Evolutionary conservation across 164 flowering plant genomes (phyloP), one percentile per base, ranked within the genome.

Genomic region (Cinnamomum chago): DNA sequence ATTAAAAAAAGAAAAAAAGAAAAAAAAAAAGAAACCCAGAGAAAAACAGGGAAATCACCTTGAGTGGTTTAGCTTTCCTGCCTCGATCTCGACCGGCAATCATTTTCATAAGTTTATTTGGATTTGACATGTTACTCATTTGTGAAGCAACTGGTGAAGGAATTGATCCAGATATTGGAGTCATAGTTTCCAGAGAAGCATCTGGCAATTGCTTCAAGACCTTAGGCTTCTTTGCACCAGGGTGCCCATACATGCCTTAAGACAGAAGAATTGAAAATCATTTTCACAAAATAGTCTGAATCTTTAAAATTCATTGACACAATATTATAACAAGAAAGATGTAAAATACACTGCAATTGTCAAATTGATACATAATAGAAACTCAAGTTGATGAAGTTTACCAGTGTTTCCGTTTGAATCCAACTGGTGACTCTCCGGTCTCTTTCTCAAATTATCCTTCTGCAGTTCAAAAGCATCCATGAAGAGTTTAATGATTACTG

Each of bases 101-200:
- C 20, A 55, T 55, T 55, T 14, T 55, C 15, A 55, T 55, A 55
- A 55, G 60, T 55, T 55, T 55, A 5, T 55, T 55, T 14, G 60
- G 60, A 55, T 55, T 55, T 55, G 60, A 15, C 60, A 55, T 55
- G 60, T 55, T 55, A 55, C 94, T 94, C 95, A 94, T 88, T 74
- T 92, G 98, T 50, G 97, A 94, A 55, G 91, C 90, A 68, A 78
- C 95, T n/a, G 97, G 98, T 69, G 95, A 92, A 82, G 98, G 89
- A 76, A 88, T 81, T 58, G 94, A 84, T 22, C 89, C 92, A 79
- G 68, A 75, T 64, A 76, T 70, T 22, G 88, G 90, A 79, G 79
- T 70, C 24, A 79, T 71, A 71, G 78, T 86, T 72, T 94, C 97
- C 79, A 82, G 85, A 67, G 86, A 79, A 77, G 80, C 83, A 70